Evolutionary conservation across 345 rosid genomes (phyloP), one percentile per base, ranked within the genome.

Genomic region (Hypericum perforatum): DNA sequence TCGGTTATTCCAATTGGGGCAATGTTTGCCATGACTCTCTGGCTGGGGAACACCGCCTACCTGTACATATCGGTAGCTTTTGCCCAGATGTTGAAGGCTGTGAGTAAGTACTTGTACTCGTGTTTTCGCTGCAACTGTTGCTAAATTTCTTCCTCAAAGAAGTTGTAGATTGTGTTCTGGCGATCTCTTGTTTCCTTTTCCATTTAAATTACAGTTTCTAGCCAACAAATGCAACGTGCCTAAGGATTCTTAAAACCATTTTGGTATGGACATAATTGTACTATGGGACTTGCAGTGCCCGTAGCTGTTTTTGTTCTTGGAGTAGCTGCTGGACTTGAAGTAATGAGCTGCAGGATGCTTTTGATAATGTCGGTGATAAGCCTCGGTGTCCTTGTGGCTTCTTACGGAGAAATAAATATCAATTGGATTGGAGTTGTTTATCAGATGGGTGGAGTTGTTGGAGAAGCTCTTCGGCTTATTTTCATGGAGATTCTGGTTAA

Each of bases 401-500:
- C 98, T 49, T 85, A 82, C 65, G 98, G 96, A 36, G 96, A 91
- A 65, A 72, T 91, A 57, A 76, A 79, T 68, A 91, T 91, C 58
- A 91, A 51, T 75, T 91, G 96, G 98, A 70, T 91, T 39, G 98
- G 98, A 57, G 98, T 91, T 66, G 90, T 87, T 56, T 91, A 91
- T 65, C 98, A 91, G 73, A 91, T 91, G 98, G 98, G 98, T 57
- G 98, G 96, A 52, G 96, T 91, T 14, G 74, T 91, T 64, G 98
- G 96, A 52, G 98, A 91, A 76, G 90, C 98, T 65, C 67, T 87
- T 37, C 79, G 77, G 67, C 90, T 91, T 43, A 85, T 91, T 43
- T 87, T 82, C 77, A 91, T 91, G 98, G 96, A 91, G 68, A 76
- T 91, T 65, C 70, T 91, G 54, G 98, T 91, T 41, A 91, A 91